phyloP scores from a whole-genome alignment of 2,329 filamentous ascomycete species.

The Alternaria dauci region DNA sequence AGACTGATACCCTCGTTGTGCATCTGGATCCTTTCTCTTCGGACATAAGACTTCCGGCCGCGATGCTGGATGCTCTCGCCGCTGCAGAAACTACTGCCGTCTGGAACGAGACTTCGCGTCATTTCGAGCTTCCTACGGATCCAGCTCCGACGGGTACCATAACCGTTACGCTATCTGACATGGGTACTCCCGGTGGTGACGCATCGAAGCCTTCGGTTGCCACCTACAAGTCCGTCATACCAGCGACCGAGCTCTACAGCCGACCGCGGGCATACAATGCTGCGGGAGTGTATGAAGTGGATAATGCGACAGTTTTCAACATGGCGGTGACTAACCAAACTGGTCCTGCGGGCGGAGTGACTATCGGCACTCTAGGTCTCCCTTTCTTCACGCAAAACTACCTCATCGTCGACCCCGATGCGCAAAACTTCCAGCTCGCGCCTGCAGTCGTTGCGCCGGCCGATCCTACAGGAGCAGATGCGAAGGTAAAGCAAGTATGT shows the following conservation, averaged over 20 bases:
- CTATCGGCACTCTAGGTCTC: conserved; percentile 19
- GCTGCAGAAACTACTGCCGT: conserved; percentile 24
- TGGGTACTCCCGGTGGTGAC: conserved; percentile 19
- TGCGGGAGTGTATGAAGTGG: conserved; percentile 22
- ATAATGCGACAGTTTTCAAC: conserved; percentile 28
- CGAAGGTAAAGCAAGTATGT: conserved; percentile 25
- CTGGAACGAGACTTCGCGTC: conserved; percentile 26
- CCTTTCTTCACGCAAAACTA: conserved; percentile 33
- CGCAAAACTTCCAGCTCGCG: conserved; percentile 26
- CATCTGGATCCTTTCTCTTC: conserved; percentile 27
- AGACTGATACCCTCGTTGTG: conserved; percentile 22
- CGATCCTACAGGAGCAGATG: conserved; percentile 22
- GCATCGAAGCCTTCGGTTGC: conserved; percentile 27
- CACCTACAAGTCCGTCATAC: conserved; percentile 28
- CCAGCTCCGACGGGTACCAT: conserved; percentile 25
- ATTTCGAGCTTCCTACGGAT: conserved; percentile 24
- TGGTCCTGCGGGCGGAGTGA: neutral
- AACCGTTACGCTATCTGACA: conserved; percentile 27
- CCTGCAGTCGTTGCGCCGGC: conserved; percentile 22
- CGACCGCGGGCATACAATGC: conserved; percentile 26
- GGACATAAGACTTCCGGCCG: conserved; percentile 17
- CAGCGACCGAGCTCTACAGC: conserved; percentile 23
- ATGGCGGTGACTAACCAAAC: conserved; percentile 28
- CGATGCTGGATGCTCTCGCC: conserved; percentile 24
- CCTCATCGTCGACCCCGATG: conserved; percentile 28